phyloP scores from a whole-genome alignment of 2,329 filamentous ascomycete species.

The Fusarium sp. region DNA sequence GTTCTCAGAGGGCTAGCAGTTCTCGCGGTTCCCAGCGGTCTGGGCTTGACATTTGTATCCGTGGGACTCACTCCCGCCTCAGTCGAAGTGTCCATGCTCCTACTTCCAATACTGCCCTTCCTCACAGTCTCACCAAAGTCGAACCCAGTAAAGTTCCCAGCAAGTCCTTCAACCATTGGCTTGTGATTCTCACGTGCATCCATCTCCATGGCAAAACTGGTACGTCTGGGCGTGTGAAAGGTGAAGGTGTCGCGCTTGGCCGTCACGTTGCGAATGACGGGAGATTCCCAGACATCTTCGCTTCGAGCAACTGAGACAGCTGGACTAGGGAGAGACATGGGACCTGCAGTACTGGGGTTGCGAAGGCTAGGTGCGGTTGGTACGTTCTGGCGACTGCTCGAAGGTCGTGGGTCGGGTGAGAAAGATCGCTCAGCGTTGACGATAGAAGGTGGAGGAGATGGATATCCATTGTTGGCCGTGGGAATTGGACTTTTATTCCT shows the following conservation, averaged over 20 bases:
- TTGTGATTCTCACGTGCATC: constrained; percentile 45
- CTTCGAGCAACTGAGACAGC: constrained; percentile 54
- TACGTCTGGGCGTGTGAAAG: constrained; percentile 56
- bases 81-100: constrained; percentile 27
- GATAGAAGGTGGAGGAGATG: constrained; percentile 54
- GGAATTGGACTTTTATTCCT: constrained; percentile 14
- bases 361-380: constrained; percentile 41
- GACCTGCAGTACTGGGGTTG: constrained; percentile 43
- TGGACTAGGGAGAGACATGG: constrained; percentile 56
- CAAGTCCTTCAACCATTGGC: constrained; percentile 48
- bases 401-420: constrained; percentile 35
- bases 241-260: constrained; percentile 64
- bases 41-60: constrained; percentile 31
- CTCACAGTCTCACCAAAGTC: constrained; percentile 51
- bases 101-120: constrained; percentile 33
- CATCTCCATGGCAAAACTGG: constrained; percentile 62
- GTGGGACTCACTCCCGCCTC: constrained; percentile 33
- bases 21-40: constrained; percentile 25
- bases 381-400: constrained; percentile 37
- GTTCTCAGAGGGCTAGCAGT: constrained; percentile 41
- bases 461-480: constrained; percentile 44
- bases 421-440: constrained; percentile 45
- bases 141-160: constrained; percentile 53
- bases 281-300: constrained; percentile 53
- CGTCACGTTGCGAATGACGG: constrained; percentile 60